These are phyloP conservation scores for Talaromyces funiculosus DNA, from an alignment of 2,329 filamentous ascomycete genomes.

Conservation along the genomic window DNA sequence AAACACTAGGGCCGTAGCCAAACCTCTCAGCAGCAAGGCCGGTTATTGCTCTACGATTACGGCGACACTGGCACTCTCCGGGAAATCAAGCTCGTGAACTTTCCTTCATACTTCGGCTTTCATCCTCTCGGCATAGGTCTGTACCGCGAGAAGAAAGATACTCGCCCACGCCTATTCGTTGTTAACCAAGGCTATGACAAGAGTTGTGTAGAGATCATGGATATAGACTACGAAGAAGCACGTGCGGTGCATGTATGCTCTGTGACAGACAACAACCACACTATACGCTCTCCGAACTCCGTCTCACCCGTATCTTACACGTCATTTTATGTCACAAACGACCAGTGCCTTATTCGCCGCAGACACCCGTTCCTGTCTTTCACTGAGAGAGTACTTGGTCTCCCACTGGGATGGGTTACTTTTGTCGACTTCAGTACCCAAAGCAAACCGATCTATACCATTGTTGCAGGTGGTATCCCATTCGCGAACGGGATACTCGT, in stretches of 20 bases:
- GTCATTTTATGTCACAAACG: slow-evolving; percentile 19
- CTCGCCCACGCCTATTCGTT: slow-evolving; percentile 15
- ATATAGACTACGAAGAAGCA: slow-evolving; percentile 16
- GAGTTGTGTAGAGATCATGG: slow-evolving; percentile 15
- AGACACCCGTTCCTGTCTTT: slow-evolving; percentile 15
- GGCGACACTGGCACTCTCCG: slow-evolving; percentile 11
- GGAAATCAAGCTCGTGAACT: slow-evolving; percentile 12
- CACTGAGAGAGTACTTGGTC: slow-evolving; percentile 11
- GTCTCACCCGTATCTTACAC: slow-evolving; percentile 16
- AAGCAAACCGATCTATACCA: slow-evolving; percentile 10
- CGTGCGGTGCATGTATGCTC: slow-evolving; percentile 14
- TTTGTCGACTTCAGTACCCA: slow-evolving; percentile 15
- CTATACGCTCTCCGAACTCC: slow-evolving; percentile 16
- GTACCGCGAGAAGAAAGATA: slow-evolving; percentile 12
- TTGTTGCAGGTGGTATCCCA: slow-evolving; percentile 14
- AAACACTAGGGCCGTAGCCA: slow-evolving; percentile 4
- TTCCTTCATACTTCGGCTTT: slow-evolving; percentile 5
- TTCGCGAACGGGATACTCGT: slow-evolving; percentile 17
- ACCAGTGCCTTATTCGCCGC: slow-evolving; percentile 14
- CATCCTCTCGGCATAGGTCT: slow-evolving; percentile 16
- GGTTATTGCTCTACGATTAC: slow-evolving; percentile 16
- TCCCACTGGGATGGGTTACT: slow-evolving; percentile 16
- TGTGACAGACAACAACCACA: slow-evolving; percentile 14
- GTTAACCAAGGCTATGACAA: slow-evolving; percentile 15
- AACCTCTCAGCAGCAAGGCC: slow-evolving; percentile 12